Conservation (phyloP, 2,329 filamentous ascomycete species). For the Verticillium nonalfalfae region DNA sequence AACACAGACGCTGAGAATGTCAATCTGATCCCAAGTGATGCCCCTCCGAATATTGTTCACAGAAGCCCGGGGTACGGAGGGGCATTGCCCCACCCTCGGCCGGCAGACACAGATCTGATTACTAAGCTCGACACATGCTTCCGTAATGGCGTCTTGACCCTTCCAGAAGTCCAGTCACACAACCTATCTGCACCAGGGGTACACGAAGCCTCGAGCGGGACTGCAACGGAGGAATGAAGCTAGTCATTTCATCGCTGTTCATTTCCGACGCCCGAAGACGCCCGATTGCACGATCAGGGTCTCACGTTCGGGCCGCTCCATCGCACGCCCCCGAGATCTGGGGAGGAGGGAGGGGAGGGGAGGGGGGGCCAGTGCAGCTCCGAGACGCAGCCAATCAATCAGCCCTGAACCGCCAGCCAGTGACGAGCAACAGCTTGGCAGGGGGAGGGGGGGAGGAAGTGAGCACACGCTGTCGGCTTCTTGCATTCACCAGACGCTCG, state of each 20-base stretch:
- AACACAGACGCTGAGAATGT: not conserved
- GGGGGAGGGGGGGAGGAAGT: not conserved
- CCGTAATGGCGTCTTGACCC: not conserved
- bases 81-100: not conserved
- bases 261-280: not conserved
- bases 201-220: not conserved
- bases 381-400: not conserved
- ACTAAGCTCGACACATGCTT: not conserved
- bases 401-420: not conserved
- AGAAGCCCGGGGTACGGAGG: not conserved
- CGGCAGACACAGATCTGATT: not conserved
- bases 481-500: not conserved
- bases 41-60: not conserved
- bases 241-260: not conserved
- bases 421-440: not conserved
- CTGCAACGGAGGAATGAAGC: not conserved
- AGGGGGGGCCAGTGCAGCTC: not conserved
- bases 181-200: not conserved
- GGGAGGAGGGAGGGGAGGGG: not conserved
- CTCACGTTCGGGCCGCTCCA: not conserved
- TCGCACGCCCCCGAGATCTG: not conserved
- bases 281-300: not conserved
- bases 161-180: not conserved
- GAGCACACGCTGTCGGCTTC: not conserved
- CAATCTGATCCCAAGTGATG: not conserved